These are phyloP conservation scores for Komagataella phaffii DNA, from an alignment of 805 yeast species.

Conservation along the genomic window DNA sequence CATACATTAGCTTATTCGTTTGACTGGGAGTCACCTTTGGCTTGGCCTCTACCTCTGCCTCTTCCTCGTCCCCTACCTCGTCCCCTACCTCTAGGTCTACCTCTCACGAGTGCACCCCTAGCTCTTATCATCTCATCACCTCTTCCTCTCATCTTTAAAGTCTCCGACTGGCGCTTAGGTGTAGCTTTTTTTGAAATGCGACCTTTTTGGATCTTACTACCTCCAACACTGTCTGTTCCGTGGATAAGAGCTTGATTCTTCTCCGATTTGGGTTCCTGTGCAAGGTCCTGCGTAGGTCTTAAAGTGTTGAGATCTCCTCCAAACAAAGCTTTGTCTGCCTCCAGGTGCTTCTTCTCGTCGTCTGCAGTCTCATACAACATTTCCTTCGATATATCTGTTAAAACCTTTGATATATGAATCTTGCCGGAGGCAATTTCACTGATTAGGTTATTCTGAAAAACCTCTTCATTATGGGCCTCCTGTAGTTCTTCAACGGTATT, in stretches of 20 bases:
- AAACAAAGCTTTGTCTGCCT: not conserved
- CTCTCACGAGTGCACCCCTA: not conserved
- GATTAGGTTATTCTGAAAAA: constrained; percentile 9
- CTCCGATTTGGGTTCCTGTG: not conserved
- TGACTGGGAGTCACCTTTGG: not conserved
- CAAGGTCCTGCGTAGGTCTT: not conserved
- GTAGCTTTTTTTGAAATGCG: not conserved
- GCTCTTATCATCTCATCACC: not conserved
- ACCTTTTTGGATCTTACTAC: not conserved
- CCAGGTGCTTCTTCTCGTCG: not conserved
- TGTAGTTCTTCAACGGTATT: constrained; percentile 10
- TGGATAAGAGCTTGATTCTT: not conserved
- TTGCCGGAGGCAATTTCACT: constrained; percentile 10
- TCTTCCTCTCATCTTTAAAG: not conserved
- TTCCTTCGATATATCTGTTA: constrained; percentile 5
- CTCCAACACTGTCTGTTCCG: not conserved
- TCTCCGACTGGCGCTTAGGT: not conserved
- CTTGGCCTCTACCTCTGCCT: not conserved
- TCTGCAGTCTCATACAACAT: constrained; percentile 1
- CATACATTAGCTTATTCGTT: not conserved
- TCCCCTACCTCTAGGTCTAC: constrained; percentile 1
- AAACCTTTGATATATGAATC: constrained; percentile 3
- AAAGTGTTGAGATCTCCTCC: not conserved
- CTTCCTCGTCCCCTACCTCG: not conserved
- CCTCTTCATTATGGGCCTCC: constrained; percentile 9